Evolutionary conservation across 352 stramenopile species (phyloP).

Genomic region (Nothophytophthora sp.): DNA sequence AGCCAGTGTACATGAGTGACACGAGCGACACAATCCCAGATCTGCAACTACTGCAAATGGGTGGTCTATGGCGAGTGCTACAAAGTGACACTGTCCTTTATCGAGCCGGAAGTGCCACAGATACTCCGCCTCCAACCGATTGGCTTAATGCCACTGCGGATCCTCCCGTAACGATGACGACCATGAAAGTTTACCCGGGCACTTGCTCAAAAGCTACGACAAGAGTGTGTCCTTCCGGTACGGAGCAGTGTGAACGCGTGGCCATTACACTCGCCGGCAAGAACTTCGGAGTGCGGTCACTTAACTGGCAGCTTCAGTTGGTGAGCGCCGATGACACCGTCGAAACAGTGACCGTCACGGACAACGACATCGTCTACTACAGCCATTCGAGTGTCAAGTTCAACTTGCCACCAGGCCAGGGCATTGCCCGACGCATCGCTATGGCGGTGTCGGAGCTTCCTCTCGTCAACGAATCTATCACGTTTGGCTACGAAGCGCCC

Average conservation of each 20-base stretch:
- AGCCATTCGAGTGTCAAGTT: slow-evolving; percentile 64
- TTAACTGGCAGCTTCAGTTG: slow-evolving; percentile 49
- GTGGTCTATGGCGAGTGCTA: slow-evolving; percentile 38
- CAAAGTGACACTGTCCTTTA: slow-evolving; percentile 26
- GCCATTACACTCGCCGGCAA: slow-evolving; percentile 44
- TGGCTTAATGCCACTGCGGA: slow-evolving; percentile 31
- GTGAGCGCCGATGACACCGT: slow-evolving; percentile 14
- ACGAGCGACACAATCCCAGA: neutral
- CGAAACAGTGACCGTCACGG: slow-evolving; percentile 33
- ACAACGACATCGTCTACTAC: slow-evolving; percentile 49
- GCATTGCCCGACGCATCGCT: slow-evolving; percentile 35
- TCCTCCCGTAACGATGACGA: slow-evolving; percentile 6
- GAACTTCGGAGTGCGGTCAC: slow-evolving; percentile 49
- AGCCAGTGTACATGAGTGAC: slow-evolving; percentile 35
- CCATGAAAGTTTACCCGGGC: slow-evolving; percentile 41
- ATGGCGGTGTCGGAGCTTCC: slow-evolving; percentile 34
- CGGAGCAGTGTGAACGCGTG: slow-evolving; percentile 48
- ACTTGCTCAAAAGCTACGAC: slow-evolving; percentile 27
- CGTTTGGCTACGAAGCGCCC: slow-evolving; percentile 46
- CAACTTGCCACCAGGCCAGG: slow-evolving; percentile 50
- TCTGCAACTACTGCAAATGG: slow-evolving; percentile 33
- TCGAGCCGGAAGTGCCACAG: slow-evolving; percentile 15
- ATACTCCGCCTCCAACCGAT: slow-evolving; percentile 27
- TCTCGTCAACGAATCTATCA: slow-evolving; percentile 32
- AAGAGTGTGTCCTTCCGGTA: slow-evolving; percentile 35